Base-by-base conservation (phyloP, 1,284 basidiomycete species). In the Cystobasidiaceae sp. region DNA sequence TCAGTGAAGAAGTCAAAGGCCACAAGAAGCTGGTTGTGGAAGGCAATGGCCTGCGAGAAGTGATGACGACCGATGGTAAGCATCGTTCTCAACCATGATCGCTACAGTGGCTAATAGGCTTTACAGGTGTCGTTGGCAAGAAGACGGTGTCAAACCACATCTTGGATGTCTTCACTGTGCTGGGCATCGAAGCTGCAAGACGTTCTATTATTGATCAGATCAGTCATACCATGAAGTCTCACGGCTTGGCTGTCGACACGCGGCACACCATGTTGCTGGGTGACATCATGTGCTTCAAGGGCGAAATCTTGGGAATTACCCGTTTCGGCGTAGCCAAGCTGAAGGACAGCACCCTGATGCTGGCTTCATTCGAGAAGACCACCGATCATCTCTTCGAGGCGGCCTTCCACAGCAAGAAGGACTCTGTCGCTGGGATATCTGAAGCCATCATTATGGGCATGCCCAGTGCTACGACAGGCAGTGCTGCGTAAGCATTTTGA, bases 391-490 rank as follows among this genome's bases (percentile, higher is more conserved):
- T 99, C 68, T 99, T 99, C 78, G 93, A 99, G 74, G 96, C 96
- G 0, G 90, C 96, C 3, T 88, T 96, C 8, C 96, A 88, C 76
- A 92, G 93, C 19, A 97, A 98, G 79, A 92, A 87, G 60, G 96
- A 99, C 75, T 85, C 84, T 64, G 96, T 99, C 66, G 86, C 91
- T 34, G 96, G 96, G 66, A 94, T 98, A 0, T 97, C 93, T 19
- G 96, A 99, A 78, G 97, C 93, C 76, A 99, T 99, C 77, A 98
- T 99, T 76, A 96, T 99, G 91, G 94, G 96, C 33, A 97, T 96
- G 73, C 88, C 93, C n/a, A 92, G 93, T 0, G 87, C 92, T 21
- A 89, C 86, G 69, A 93, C 93, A 74, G 94, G 94, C 28, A 97
- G 94, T 23, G 94, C 92, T 0, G 86, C 94, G 90, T 66, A 44